These are phyloP conservation scores for Fusarium succisae DNA, from an alignment of 2,329 filamentous ascomycete species.

Conservation along the genomic window DNA sequence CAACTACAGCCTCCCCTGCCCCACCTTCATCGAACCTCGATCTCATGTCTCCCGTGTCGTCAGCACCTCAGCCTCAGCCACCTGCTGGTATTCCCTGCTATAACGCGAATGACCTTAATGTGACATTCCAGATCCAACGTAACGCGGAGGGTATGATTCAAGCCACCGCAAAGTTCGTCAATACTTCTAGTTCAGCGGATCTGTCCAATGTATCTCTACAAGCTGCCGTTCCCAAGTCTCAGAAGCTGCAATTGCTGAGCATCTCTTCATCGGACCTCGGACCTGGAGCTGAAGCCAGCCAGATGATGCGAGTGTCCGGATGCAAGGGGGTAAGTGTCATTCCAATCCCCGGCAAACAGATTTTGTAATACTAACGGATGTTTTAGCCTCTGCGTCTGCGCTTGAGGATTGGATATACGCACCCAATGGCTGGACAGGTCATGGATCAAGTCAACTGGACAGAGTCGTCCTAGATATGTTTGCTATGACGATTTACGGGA, in stretches of 20 bases:
- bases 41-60: slow-evolving; percentile 59
- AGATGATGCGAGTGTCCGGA: slow-evolving; percentile 87
- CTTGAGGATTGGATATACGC: slow-evolving; percentile 83
- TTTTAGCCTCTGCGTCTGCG: slow-evolving; percentile 82
- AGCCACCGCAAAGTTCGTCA: slow-evolving; percentile 84
- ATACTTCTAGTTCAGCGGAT: slow-evolving; percentile 71
- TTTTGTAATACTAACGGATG: neutral
- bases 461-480: slow-evolving; percentile 67
- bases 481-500: neutral
- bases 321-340: slow-evolving; percentile 84
- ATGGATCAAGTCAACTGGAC: slow-evolving; percentile 98
- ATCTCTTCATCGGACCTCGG: slow-evolving; percentile 84
- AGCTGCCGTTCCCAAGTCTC: slow-evolving; percentile 94
- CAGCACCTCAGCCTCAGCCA: slow-evolving; percentile 49
- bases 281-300: slow-evolving; percentile 83
- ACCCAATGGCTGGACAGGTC: slow-evolving; percentile 74
- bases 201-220: slow-evolving; percentile 85
- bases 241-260: slow-evolving; percentile 90
- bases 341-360: neutral
- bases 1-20: slow-evolving; percentile 45
- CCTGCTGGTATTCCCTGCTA: slow-evolving; percentile 77
- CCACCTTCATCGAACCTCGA: slow-evolving; percentile 58
- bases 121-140: slow-evolving; percentile 86
- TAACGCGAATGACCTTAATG: slow-evolving; percentile 82
- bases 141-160: slow-evolving; percentile 83